A percentile compares a stretch with the other conserved stretches of the same genome.
Evolutionary conservation across 495 filamentous ascomycete species (phyloP).

Genomic region (Aspergillus haitiensis): DNA sequence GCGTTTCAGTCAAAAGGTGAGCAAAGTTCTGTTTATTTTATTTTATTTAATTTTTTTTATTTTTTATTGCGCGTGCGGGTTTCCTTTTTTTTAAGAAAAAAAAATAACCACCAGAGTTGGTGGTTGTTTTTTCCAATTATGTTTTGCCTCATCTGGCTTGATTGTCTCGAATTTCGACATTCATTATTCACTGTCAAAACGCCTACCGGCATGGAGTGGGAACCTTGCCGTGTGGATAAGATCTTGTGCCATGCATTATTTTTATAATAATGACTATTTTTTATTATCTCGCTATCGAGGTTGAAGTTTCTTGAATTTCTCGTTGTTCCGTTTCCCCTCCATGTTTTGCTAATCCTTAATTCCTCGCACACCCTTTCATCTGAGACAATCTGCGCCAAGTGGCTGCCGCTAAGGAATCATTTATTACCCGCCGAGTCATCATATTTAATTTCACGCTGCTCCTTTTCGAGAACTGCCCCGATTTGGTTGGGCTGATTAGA

Average conservation of each 20-base stretch:
- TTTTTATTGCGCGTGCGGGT: slow-evolving; percentile 1
- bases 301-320: neutral
- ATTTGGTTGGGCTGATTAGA: slow-evolving; percentile 20
- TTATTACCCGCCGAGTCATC: neutral
- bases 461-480: slow-evolving; percentile 10
- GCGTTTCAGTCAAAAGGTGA: slow-evolving; percentile 19
- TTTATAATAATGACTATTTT: too few species aligned
- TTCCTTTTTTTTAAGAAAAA: neutral
- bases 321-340: neutral
- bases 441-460: slow-evolving; percentile 12
- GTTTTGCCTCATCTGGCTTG: neutral
- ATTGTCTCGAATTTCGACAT: too few species aligned
- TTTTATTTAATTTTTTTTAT: slow-evolving; percentile 10
- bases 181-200: too few species aligned
- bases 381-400: slow-evolving; percentile 29
- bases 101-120: neutral
- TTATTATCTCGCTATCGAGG: neutral
- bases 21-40: slow-evolving; percentile 9
- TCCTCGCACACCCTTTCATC: neutral
- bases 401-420: slow-evolving; percentile 20
- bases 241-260: too few species aligned
- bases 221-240: neutral
- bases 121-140: neutral
- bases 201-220: neutral
- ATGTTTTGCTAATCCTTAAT: slow-evolving; percentile 10